Percentiles rank a stretch among this genome's conserved stretches.
Conservation (phyloP, 164 flowering plant genomes). For the Tinospora cordifolia region DNA sequence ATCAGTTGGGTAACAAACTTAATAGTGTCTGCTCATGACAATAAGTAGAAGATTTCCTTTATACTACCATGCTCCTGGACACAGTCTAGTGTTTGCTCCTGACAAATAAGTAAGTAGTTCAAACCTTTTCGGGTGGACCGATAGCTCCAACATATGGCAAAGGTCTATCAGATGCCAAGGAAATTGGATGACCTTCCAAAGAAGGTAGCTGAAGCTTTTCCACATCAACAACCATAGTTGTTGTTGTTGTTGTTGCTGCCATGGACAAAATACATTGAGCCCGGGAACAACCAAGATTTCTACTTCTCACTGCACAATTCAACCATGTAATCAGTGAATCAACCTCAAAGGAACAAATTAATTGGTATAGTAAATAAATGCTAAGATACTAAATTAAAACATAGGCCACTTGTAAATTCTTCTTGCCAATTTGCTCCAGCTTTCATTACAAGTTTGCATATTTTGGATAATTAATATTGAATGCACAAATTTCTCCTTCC, state of each 20-base stretch:
- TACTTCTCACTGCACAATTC: constrained; percentile 40
- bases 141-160: constrained; percentile 45
- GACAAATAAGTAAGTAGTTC: constrained; percentile 5
- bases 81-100: not conserved
- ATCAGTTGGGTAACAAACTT: not conserved
- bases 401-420: not conserved
- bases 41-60: not conserved
- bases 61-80: not conserved
- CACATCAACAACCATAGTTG: constrained; percentile 43
- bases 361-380: not conserved
- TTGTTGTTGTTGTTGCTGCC: constrained; percentile 32
- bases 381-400: not conserved
- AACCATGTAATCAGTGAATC: constrained; percentile 8
- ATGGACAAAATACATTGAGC: constrained; percentile 53
- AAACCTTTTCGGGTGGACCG: constrained; percentile 52
- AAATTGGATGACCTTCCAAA: constrained; percentile 39
- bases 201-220: constrained; percentile 53
- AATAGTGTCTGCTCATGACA: not conserved
- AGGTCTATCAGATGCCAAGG: constrained; percentile 35
- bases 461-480: no score
- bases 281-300: constrained; percentile 35
- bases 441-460: not conserved
- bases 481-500: no score
- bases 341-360: not conserved
- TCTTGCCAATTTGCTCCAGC: not conserved